phyloP scores from a whole-genome alignment of 495 filamentous ascomycete genomes.

The Trichoderma orchidacearum region DNA sequence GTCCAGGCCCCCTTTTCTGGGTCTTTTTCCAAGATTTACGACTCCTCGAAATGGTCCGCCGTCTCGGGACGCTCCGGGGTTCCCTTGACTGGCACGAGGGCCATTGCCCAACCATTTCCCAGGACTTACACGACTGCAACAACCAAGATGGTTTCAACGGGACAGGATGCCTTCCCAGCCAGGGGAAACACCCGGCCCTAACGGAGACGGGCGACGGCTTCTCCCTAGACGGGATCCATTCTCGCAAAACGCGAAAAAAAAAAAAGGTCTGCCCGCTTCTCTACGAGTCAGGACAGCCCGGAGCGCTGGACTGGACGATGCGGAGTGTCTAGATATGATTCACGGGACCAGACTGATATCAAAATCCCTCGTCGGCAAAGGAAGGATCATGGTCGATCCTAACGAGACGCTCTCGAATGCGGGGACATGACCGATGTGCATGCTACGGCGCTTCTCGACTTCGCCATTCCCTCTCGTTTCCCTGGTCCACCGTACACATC shows the following conservation, averaged over 20 bases:
- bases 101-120: constrained; percentile 3
- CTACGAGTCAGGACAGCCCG: background rate
- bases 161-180: background rate
- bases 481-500: background rate
- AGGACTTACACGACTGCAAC: constrained; percentile 1
- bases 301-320: background rate
- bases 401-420: background rate
- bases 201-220: background rate
- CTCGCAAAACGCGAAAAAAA: too few species aligned
- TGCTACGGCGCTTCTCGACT: background rate
- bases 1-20: background rate
- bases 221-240: background rate
- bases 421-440: background rate
- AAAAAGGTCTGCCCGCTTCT: too few species aligned
- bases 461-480: background rate
- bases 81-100: background rate
- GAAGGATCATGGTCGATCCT: background rate
- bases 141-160: background rate
- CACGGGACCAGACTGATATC: background rate
- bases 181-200: background rate
- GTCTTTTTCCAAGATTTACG: background rate
- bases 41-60: background rate
- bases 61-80: background rate
- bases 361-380: background rate
- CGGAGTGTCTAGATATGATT: background rate